Percentiles rank a stretch among this genome's conserved stretches.
Evolutionary conservation across 2,329 filamentous ascomycete species (phyloP).

Genomic region (Alternaria ethzedia): DNA sequence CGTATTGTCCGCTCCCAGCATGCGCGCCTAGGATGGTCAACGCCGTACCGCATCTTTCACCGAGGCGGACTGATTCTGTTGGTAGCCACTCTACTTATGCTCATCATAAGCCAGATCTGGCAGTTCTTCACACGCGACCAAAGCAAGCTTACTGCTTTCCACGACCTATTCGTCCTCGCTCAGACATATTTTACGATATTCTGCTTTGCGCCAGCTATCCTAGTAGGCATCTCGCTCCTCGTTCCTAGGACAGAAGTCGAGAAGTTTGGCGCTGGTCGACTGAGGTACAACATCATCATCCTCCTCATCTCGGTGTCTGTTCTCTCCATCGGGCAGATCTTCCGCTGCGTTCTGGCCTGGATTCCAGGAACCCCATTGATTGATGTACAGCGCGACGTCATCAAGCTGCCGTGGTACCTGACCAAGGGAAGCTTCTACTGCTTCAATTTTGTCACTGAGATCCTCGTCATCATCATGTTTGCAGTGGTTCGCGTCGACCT

Average conservation of each 20-base stretch:
- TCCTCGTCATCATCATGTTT: conserved; percentile 72
- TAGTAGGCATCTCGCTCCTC: conserved; percentile 58
- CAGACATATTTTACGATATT: conserved; percentile 68
- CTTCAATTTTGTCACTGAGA: conserved; percentile 79
- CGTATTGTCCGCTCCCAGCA: conserved; percentile 77
- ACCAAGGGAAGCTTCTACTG: conserved; percentile 76
- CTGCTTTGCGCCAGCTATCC: conserved; percentile 69
- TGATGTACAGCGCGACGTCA: conserved; percentile 51
- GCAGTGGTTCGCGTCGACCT: conserved; percentile 72
- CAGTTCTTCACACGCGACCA: conserved; percentile 69
- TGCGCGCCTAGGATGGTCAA: conserved; percentile 73
- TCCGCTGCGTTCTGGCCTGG: conserved; percentile 69
- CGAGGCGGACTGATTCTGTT: conserved; percentile 61
- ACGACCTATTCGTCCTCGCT: conserved; percentile 69
- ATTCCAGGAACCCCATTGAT: conserved; percentile 54
- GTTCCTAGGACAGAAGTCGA: conserved; percentile 51
- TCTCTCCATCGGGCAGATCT: conserved; percentile 72
- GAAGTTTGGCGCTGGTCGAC: conserved; percentile 73
- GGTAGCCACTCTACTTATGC: conserved; percentile 66
- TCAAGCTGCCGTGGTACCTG: conserved; percentile 68
- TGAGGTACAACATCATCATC: conserved; percentile 71
- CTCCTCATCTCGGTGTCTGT: conserved; percentile 63
- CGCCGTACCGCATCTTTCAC: conserved; percentile 56
- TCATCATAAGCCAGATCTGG: conserved; percentile 70
- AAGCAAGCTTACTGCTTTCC: conserved; percentile 60